Conservation (phyloP, 192 early-diverging fungal genomes). For the Backusella sp. region DNA sequence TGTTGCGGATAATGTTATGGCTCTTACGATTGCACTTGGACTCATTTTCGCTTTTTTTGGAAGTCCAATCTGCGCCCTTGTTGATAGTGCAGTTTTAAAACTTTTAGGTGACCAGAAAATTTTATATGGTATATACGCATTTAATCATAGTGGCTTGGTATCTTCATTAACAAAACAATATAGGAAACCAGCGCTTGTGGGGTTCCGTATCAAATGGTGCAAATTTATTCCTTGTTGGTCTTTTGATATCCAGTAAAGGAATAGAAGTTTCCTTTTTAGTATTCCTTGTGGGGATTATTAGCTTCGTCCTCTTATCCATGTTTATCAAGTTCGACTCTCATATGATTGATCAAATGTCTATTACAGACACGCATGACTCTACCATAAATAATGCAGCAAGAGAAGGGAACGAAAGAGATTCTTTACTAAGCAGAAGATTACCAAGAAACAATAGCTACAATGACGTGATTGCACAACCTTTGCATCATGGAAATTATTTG, state of each 20-base stretch:
- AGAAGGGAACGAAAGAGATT: background rate
- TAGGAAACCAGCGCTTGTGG: constrained; percentile 35
- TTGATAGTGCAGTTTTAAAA: constrained; percentile 38
- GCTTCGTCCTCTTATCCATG: constrained; percentile 10
- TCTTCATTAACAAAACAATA: background rate
- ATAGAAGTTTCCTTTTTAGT: constrained; percentile 29
- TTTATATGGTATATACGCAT: constrained; percentile 33
- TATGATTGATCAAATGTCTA: constrained; percentile 11
- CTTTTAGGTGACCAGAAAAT: constrained; percentile 37
- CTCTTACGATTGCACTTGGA: constrained; percentile 12
- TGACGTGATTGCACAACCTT: background rate
- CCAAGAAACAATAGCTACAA: background rate
- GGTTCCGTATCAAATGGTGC: constrained; percentile 31
- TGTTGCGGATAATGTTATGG: constrained; percentile 2
- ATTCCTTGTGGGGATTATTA: constrained; percentile 8
- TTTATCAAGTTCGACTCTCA: constrained; percentile 7
- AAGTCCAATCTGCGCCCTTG: constrained; percentile 29
- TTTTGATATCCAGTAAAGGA: constrained; percentile 14
- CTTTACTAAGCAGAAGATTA: constrained; percentile 9
- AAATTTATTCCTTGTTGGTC: constrained; percentile 10
- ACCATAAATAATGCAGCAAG: background rate
- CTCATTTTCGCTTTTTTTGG: constrained; percentile 36
- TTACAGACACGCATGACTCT: constrained; percentile 5
- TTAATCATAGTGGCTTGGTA: background rate
- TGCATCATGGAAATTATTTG: constrained; percentile 5